Evolutionary conservation across 2,329 filamentous ascomycete species (phyloP).

Genomic region (Penicillium aurantiogriseum): DNA sequence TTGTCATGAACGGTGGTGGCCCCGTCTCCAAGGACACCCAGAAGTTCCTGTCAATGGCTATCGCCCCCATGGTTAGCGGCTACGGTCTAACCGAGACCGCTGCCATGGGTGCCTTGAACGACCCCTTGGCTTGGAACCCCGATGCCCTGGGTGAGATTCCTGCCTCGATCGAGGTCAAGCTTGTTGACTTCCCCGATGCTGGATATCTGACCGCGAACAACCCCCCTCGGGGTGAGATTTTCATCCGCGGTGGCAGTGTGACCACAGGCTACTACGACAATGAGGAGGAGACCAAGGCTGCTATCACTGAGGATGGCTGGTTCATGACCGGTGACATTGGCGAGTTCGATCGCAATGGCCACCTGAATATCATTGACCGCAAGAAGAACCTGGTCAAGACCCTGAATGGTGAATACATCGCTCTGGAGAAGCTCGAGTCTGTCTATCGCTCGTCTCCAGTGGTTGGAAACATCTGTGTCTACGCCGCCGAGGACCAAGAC

Average conservation of each 20-base stretch:
- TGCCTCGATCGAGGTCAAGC: constrained; percentile 78
- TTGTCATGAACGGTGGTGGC: constrained; percentile 92
- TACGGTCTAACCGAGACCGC: constrained; percentile 95
- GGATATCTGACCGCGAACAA: constrained; percentile 73
- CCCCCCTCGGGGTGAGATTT: constrained; percentile 88
- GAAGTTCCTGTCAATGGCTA: constrained; percentile 84
- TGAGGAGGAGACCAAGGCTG: constrained; percentile 76
- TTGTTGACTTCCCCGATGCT: constrained; percentile 87
- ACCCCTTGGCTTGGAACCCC: constrained; percentile 80
- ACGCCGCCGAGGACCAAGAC: constrained; percentile 70
- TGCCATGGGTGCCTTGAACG: constrained; percentile 59
- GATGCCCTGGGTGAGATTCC: constrained; percentile 75
- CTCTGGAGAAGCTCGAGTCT: constrained; percentile 91
- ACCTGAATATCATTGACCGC: constrained; percentile 85
- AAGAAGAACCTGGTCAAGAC: constrained; percentile 99
- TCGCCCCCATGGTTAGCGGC: constrained; percentile 90
- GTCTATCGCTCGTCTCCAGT: constrained; percentile 78
- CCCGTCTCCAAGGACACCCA: constrained; percentile 85
- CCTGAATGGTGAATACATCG: constrained; percentile 92
- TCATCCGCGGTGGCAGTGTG: constrained; percentile 76
- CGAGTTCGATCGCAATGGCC: constrained; percentile 76
- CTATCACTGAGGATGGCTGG: constrained; percentile 83
- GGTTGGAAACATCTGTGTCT: constrained; percentile 83
- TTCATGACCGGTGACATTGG: constrained; percentile 97
- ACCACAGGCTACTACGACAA: constrained; percentile 79